These are phyloP conservation scores for Sonneratia alba DNA, from an alignment of 345 rosid genomes.

Conservation along the genomic window DNA sequence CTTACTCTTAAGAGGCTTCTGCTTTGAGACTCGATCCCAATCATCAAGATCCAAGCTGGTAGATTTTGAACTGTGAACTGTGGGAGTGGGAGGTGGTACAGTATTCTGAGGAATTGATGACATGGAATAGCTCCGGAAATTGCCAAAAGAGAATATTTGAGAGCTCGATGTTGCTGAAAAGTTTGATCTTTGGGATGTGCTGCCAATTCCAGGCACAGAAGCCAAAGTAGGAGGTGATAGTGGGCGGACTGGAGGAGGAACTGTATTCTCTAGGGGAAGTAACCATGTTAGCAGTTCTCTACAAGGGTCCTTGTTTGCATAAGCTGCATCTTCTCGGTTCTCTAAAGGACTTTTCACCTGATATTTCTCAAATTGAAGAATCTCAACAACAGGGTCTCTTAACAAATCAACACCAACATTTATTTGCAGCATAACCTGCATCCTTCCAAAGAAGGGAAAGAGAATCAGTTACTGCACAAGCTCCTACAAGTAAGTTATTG, in stretches of 20 bases:
- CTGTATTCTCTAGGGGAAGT: slow-evolving; percentile 77
- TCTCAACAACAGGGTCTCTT: slow-evolving; percentile 82
- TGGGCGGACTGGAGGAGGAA: slow-evolving; percentile 48
- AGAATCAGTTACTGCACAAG: slow-evolving; percentile 28
- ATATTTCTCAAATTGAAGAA: slow-evolving; percentile 92
- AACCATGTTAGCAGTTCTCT: slow-evolving; percentile 82
- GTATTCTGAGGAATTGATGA: slow-evolving; percentile 82
- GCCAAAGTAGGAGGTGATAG: slow-evolving; percentile 46
- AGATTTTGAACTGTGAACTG: slow-evolving; percentile 65
- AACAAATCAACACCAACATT: slow-evolving; percentile 62
- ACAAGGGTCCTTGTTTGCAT: slow-evolving; percentile 49
- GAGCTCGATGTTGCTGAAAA: slow-evolving; percentile 51
- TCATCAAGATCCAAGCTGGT: slow-evolving; percentile 61
- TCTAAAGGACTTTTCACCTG: slow-evolving; percentile 29
- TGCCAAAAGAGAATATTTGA: slow-evolving; percentile 78
- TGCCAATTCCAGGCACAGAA: slow-evolving; percentile 48
- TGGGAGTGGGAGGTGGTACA: slow-evolving; percentile 45
- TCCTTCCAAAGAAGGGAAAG: slow-evolving; percentile 74
- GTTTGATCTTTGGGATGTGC: slow-evolving; percentile 42
- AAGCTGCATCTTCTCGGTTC: slow-evolving; percentile 26
- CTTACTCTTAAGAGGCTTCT: slow-evolving; percentile 32
- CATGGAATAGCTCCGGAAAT: slow-evolving; percentile 97
- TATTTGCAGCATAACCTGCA: slow-evolving; percentile 91
- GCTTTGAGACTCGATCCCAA: slow-evolving; percentile 56
- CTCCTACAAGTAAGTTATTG: neutral